phyloP scores from a whole-genome alignment of 2,329 filamentous ascomycete genomes.

The Cytospora piceae region DNA sequence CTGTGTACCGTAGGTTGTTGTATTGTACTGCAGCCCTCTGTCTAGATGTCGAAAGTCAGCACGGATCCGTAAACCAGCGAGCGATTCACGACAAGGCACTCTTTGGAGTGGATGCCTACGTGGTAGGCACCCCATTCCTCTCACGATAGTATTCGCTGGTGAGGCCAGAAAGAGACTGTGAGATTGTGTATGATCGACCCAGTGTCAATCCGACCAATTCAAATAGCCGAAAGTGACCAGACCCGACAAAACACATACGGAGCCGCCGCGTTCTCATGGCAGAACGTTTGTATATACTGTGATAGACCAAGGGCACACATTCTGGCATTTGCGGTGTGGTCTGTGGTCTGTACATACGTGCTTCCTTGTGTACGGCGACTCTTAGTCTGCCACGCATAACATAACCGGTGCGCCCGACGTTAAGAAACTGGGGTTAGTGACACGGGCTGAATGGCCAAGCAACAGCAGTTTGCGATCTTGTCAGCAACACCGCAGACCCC shows the following conservation, averaged over 20 bases:
- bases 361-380: slow-evolving; percentile 1
- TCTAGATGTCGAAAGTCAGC: not conserved
- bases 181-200: slow-evolving; percentile 8
- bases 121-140: not conserved
- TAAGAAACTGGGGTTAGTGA: slow-evolving; percentile 7
- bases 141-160: not conserved
- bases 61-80: not conserved
- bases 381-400: slow-evolving; percentile 12
- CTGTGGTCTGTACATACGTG: not conserved
- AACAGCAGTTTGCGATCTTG: slow-evolving; percentile 20
- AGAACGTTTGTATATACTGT: not conserved
- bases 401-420: slow-evolving; percentile 25
- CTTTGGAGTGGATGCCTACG: not conserved
- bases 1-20: not conserved
- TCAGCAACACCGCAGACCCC: not conserved
- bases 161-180: not conserved
- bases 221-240: slow-evolving; percentile 12
- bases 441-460: slow-evolving; percentile 4
- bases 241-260: not conserved
- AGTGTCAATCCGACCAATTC: not conserved
- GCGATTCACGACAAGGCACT: not conserved
- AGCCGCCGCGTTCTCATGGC: not conserved
- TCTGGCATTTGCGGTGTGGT: slow-evolving; percentile 11
- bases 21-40: slow-evolving; percentile 26
- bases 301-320: not conserved